Conservation (phyloP, 2,329 filamentous ascomycete species). For the Diaporthe capsici region DNA sequence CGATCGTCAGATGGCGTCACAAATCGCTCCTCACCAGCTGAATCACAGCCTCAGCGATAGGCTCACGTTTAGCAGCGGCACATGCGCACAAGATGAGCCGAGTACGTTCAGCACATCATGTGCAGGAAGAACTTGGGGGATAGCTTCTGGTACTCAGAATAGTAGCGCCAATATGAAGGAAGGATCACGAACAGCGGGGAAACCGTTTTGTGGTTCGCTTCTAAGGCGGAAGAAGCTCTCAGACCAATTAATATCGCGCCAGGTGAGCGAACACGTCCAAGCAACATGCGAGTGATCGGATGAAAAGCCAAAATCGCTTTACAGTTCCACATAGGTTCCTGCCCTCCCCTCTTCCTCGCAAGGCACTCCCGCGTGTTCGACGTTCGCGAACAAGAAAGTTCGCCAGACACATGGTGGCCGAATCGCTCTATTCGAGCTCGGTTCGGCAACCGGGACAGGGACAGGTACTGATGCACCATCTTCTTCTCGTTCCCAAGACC, state of each 20-base stretch:
- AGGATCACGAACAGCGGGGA: not conserved
- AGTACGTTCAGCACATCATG: not conserved
- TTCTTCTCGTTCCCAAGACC: not conserved
- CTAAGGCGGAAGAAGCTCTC: not conserved
- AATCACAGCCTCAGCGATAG: not conserved
- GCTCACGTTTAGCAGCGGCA: not conserved
- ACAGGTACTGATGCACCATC: not conserved
- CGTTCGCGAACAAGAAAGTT: not conserved
- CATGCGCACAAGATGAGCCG: not conserved
- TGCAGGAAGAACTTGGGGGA: not conserved
- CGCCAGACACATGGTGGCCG: not conserved
- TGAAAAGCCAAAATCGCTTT: not conserved
- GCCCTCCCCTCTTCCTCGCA: not conserved
- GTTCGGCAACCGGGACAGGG: not conserved
- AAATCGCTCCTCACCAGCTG: not conserved
- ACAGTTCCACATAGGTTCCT: too few species aligned
- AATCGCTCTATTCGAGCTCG: not conserved
- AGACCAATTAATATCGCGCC: not conserved
- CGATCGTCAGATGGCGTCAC: not conserved
- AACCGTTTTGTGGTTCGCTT: not conserved
- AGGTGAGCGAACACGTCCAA: not conserved
- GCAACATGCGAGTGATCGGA: conserved; percentile 1
- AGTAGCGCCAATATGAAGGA: not conserved
- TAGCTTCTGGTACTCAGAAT: not conserved
- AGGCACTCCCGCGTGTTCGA: not conserved